phyloP scores from a whole-genome alignment of 1,284 basidiomycete species.

The Takashimella tepidaria region DNA sequence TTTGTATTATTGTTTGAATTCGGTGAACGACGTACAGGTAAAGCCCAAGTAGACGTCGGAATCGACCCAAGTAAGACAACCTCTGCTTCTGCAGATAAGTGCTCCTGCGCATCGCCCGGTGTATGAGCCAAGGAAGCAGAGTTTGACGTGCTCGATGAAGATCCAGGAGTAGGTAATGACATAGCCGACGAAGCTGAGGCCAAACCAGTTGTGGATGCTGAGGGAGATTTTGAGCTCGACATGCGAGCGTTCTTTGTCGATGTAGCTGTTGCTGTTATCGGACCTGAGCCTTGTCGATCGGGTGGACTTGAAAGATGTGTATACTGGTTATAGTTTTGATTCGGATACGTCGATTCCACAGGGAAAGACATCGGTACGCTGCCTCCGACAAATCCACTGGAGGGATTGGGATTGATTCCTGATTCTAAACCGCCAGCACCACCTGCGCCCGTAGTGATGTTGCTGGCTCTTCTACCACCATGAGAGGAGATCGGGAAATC shows the following conservation, averaged over 20 bases:
- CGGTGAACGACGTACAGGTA: background rate
- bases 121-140: background rate
- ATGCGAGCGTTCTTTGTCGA: too few species aligned
- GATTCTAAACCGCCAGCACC: too few species aligned
- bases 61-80: slow-evolving; percentile 24
- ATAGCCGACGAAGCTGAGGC: background rate
- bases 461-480: slow-evolving; percentile 14
- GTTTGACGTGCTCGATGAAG: background rate
- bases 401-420: too few species aligned
- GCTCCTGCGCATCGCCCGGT: slow-evolving; percentile 2
- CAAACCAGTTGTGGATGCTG: background rate
- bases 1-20: background rate
- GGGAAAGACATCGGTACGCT: too few species aligned
- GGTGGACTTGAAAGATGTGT: background rate
- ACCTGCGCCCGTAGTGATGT: slow-evolving; percentile 11
- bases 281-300: background rate
- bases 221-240: background rate
- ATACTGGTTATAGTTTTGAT: background rate
- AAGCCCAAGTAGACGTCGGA: background rate
- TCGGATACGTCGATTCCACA: background rate
- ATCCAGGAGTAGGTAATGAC: background rate
- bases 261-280: too few species aligned
- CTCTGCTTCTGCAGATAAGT: slow-evolving; percentile 25
- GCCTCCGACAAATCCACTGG: too few species aligned
- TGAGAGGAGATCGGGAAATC: slow-evolving; percentile 41